Conservation (phyloP, 2,329 filamentous ascomycete genomes). For the Zasmidium angulare region DNA sequence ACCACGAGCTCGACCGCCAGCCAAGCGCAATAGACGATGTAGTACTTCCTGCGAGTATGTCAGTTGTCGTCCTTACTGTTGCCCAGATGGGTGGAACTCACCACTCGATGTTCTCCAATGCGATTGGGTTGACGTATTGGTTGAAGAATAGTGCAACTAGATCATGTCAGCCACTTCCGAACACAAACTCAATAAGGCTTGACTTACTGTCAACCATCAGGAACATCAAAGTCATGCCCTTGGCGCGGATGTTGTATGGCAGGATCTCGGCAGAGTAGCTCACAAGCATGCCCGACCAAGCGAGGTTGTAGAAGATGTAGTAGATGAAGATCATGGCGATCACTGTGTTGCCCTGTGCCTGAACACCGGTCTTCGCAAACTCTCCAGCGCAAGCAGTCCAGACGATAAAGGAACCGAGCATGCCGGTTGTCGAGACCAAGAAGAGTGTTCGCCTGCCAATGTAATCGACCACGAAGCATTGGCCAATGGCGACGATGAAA, state of each 20-base stretch:
- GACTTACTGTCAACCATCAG: constrained; percentile 39
- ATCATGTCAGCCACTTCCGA: neutral
- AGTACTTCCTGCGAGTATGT: constrained; percentile 16
- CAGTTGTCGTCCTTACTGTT: neutral
- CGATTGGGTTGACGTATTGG: constrained; percentile 37
- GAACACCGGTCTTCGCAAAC: constrained; percentile 26
- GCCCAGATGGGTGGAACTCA: constrained; percentile 3
- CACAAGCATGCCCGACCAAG: constrained; percentile 45
- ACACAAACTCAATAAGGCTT: too few species aligned
- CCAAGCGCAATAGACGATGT: constrained; percentile 36
- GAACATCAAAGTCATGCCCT: constrained; percentile 47
- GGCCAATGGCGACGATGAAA: constrained; percentile 54
- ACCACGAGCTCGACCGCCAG: constrained; percentile 33
- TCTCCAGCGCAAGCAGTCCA: constrained; percentile 39
- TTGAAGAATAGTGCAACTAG: constrained; percentile 45
- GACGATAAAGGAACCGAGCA: constrained; percentile 41
- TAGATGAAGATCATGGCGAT: constrained; percentile 37
- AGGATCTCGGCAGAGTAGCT: constrained; percentile 50
- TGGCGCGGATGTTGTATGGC: constrained; percentile 48
- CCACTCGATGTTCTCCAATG: constrained; percentile 28
- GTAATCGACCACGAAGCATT: constrained; percentile 37
- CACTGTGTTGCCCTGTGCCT: constrained; percentile 31
- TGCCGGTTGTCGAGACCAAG: constrained; percentile 39
- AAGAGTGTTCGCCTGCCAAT: constrained; percentile 38
- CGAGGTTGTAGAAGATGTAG: constrained; percentile 40